These are phyloP conservation scores for Cantharellus cinnabarinus DNA, from an alignment of 768 basidiomycete species.

Conservation along the genomic window DNA sequence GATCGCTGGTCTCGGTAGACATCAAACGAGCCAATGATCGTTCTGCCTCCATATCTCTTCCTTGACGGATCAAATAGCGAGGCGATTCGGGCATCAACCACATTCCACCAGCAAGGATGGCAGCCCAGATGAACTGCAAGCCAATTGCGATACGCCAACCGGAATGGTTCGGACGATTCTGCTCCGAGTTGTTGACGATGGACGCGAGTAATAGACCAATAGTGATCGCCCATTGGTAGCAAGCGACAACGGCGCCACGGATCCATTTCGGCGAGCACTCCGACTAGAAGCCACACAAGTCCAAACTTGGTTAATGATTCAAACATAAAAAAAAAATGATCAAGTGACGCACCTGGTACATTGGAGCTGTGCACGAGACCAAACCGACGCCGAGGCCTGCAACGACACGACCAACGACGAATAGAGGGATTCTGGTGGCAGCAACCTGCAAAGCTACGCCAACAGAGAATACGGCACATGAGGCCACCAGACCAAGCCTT, in stretches of 20 bases:
- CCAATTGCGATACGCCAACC: conserved; percentile 53
- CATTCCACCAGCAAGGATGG: conserved; percentile 51
- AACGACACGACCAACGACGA: conserved; percentile 53
- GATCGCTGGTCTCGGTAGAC: conserved; percentile 27
- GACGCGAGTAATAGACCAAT: conserved; percentile 57
- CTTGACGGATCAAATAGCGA: conserved; percentile 52
- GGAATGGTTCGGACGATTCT: conserved; percentile 25
- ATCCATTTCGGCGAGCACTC: conserved; percentile 53
- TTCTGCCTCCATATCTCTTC: conserved; percentile 20
- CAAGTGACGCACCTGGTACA: no score
- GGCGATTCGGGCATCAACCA: conserved; percentile 57
- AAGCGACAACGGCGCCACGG: conserved; percentile 48
- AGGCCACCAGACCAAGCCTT: conserved; percentile 26
- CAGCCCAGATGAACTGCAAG: conserved; percentile 65
- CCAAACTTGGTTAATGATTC: no score
- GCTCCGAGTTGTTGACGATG: conserved; percentile 45
- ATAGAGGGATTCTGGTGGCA: conserved; percentile 15
- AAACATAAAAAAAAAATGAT: no score
- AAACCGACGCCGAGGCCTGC: conserved; percentile 40
- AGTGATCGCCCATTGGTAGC: conserved; percentile 44
- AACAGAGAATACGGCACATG: conserved; percentile 31
- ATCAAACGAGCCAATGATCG: conserved; percentile 44
- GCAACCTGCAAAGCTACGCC: conserved; percentile 43
- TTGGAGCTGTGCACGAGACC: neutral
- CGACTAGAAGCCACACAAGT: conserved; percentile 18